phyloP scores from a whole-genome alignment of 75 land plant genomes.

The Cunninghamia lanceolata region DNA sequence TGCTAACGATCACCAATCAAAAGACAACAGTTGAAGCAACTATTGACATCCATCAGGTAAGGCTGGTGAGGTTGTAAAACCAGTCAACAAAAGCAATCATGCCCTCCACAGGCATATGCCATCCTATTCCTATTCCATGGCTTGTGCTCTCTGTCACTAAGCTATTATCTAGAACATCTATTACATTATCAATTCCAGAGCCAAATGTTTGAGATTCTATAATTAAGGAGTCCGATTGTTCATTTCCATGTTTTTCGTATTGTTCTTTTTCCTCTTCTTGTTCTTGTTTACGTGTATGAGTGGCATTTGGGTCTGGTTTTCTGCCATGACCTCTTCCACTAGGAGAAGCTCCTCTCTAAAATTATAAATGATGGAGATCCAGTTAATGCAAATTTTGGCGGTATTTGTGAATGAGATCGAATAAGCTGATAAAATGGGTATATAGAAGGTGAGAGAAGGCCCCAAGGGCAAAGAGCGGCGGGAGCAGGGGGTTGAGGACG shows the following conservation, averaged over 20 bases:
- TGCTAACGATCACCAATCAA: no score
- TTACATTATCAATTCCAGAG: not conserved
- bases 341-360: not conserved
- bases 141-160: not conserved
- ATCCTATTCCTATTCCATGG: not conserved
- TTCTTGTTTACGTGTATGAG: not conserved
- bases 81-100: conserved; percentile 18
- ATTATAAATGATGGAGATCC: not conserved
- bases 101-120: conserved; percentile 19
- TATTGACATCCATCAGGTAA: no score
- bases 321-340: not conserved
- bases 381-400: not conserved
- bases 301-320: not conserved
- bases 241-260: not conserved
- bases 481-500: no score
- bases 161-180: not conserved
- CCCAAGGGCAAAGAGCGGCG: no score
- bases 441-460: no score
- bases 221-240: not conserved
- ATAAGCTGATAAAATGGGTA: no score
- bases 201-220: not conserved
- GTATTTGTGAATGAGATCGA: no score
- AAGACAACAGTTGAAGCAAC: no score
- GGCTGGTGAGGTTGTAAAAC: conserved; percentile 24
- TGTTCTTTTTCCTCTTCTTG: not conserved